Evolutionary conservation across 1,284 basidiomycete genomes (phyloP).

Genomic region (Mycena citricolor): DNA sequence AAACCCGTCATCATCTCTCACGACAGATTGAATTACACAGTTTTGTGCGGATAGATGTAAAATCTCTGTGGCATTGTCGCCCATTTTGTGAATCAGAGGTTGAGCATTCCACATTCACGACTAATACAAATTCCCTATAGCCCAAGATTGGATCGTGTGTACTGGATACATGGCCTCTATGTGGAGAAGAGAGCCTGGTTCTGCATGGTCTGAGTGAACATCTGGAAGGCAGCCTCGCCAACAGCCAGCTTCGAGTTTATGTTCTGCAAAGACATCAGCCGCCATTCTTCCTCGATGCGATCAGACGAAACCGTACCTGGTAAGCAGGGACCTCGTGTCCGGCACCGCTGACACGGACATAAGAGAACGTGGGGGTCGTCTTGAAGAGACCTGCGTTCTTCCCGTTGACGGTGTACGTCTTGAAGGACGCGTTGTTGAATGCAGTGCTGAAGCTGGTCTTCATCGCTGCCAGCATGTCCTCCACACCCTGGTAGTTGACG

Average conservation of each 20-base stretch:
- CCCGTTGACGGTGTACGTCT: conserved; percentile 51
- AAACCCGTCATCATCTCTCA: too few species aligned
- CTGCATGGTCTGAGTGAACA: conserved; percentile 42
- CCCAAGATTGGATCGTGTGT: too few species aligned
- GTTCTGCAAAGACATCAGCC: conserved; percentile 5
- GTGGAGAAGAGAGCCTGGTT: too few species aligned
- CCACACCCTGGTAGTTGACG: conserved; percentile 58
- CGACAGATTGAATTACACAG: too few species aligned
- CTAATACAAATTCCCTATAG: too few species aligned
- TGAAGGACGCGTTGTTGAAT: conserved; percentile 42
- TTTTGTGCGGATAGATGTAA: too few species aligned
- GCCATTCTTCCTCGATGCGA: not conserved
- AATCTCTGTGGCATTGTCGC: too few species aligned
- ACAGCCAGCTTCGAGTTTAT: conserved; percentile 29
- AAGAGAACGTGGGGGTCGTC: conserved; percentile 62
- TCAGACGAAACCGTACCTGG: conserved; percentile 29
- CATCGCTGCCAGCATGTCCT: conserved; percentile 57
- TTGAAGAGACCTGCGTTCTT: conserved; percentile 52
- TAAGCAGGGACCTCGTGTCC: conserved; percentile 56
- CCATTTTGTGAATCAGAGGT: too few species aligned
- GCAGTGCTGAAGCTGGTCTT: conserved; percentile 38
- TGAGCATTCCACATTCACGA: too few species aligned
- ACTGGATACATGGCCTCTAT: too few species aligned
- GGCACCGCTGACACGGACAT: conserved; percentile 54
- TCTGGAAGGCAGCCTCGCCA: conserved; percentile 38